Percentiles rank a stretch among this genome's conserved stretches.
Evolutionary conservation across 1,284 basidiomycete species (phyloP).

Genomic region (Taiwanofungus camphoratus): DNA sequence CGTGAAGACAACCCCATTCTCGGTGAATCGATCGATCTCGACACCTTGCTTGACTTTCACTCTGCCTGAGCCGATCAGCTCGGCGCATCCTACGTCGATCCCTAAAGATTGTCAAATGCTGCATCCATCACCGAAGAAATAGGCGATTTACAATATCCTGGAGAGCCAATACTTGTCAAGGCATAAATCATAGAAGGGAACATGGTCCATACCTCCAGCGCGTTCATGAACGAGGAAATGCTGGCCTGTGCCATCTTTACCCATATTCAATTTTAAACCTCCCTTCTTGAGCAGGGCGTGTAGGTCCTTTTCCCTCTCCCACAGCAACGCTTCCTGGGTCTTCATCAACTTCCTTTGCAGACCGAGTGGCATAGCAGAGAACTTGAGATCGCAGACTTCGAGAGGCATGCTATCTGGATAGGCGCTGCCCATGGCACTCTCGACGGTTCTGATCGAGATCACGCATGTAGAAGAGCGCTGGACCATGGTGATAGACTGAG

Average conservation of each 20-base stretch:
- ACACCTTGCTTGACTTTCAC: constrained; percentile 69
- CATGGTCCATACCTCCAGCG: constrained; percentile 35
- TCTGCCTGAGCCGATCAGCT: constrained; percentile 55
- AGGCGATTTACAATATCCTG: neutral
- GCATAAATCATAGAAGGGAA: too few relatives aligned
- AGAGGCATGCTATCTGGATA: constrained; percentile 39
- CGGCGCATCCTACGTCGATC: constrained; percentile 36
- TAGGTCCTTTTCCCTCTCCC: constrained; percentile 34
- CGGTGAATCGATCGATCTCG: constrained; percentile 44
- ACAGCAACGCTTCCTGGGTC: constrained; percentile 18
- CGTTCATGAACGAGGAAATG: constrained; percentile 32
- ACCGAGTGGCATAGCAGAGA: constrained; percentile 34
- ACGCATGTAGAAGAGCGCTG: constrained; percentile 28
- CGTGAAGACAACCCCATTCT: constrained; percentile 51
- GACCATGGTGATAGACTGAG: constrained; percentile 26
- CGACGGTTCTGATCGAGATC: constrained; percentile 23
- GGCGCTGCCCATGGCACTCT: constrained; percentile 16
- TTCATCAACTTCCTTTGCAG: constrained; percentile 29
- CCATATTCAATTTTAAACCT: constrained; percentile 53
- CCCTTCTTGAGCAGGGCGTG: constrained; percentile 50
- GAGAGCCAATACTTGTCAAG: constrained; percentile 12
- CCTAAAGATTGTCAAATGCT: constrained; percentile 14
- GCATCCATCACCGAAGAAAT: too few relatives aligned
- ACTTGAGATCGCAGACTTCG: constrained; percentile 41
- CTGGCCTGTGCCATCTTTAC: constrained; percentile 51